Base-by-base conservation (phyloP, 345 rosid genomes). In the Kandelia obovata region DNA sequence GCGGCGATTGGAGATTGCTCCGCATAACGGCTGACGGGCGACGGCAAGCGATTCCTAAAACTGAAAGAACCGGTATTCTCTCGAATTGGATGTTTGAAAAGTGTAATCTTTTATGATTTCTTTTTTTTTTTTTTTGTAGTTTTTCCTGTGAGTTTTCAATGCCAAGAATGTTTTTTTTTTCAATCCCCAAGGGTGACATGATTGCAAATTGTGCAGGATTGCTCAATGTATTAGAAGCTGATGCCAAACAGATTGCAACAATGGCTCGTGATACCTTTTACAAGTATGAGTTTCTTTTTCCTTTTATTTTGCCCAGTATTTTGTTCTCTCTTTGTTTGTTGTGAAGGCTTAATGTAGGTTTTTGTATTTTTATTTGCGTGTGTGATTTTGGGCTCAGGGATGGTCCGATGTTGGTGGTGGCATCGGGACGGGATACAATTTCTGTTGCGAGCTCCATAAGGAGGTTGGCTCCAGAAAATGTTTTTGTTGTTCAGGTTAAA, bases 61-160 rank as follows among this genome's bases (percentile, higher is more conserved):
- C 53, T 71, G 66, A 64, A 69, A 80, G 58, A 69, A 72, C 58
- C 58, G 91, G 95, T 91, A 79, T 23, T 71, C 47, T 56, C 28
- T 56, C 16, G 28, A 55, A 23, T 21, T 55, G 25, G 5, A 17
- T 10, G 59, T 55, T 10, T 21, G 15, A 56, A 8, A 7, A 56
- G 15, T 25, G 30, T 56, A 25, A 43, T 39, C 1, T 39, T 39
- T 11, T 2, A 39, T 0, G 46, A 39, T 39, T 21, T 21, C 21
- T 21, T 21, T 21, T 21, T 21, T 21, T 21, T 21, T 10, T 10
- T 10, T 10, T 39, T 2, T 39, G 10, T 39, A 5, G 15, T 43
- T 43, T 43, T 43, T 43, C 16, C 16, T 0, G 4, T 43, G 16
- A 43, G 17, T 43, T 43, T 43, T 43, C 17, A 43, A 43, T 43